A percentile compares a stretch with the other conserved stretches of the same genome.
These are phyloP conservation scores for Parasarocladium wereldwijsianum DNA, from an alignment of 2,329 filamentous ascomycete species.

Conservation along the genomic window DNA sequence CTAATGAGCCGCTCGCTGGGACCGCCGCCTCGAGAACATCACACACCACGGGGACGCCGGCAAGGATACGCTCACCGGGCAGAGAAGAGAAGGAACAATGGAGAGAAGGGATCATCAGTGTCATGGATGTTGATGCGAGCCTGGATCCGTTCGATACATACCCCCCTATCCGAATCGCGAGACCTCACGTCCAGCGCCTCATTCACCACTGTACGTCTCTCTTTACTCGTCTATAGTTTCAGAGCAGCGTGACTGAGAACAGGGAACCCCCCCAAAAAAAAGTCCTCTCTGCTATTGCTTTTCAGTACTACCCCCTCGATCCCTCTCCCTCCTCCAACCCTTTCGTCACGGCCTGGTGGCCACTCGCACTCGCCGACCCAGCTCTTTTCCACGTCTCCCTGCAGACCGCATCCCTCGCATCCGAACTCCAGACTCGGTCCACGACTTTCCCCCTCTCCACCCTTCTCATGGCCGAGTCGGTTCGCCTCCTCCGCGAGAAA, in stretches of 20 bases:
- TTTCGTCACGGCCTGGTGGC: slow-evolving; percentile 46
- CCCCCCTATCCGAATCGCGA: slow-evolving; percentile 34
- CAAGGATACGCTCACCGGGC: not conserved
- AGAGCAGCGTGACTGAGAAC: not conserved
- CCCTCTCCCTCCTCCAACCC: slow-evolving; percentile 36
- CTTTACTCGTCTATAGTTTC: not conserved
- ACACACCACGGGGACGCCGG: not conserved
- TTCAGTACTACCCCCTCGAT: slow-evolving; percentile 45
- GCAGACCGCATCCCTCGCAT: slow-evolving; percentile 41
- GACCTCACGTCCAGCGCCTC: slow-evolving; percentile 35
- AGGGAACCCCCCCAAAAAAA: slow-evolving; percentile 6
- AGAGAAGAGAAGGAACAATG: not conserved
- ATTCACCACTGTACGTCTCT: slow-evolving; percentile 35
- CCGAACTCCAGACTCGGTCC: slow-evolving; percentile 33
- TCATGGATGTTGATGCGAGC: slow-evolving; percentile 16
- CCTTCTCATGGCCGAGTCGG: slow-evolving; percentile 41
- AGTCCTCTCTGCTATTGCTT: slow-evolving; percentile 43
- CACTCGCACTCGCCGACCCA: slow-evolving; percentile 37
- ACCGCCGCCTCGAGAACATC: slow-evolving; percentile 1
- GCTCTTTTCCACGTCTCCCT: slow-evolving; percentile 44
- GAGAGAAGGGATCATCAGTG: slow-evolving; percentile 7
- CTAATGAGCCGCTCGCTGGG: slow-evolving; percentile 30
- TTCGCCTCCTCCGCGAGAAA: slow-evolving; percentile 34
- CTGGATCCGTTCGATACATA: slow-evolving; percentile 44
- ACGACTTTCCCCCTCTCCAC: slow-evolving; percentile 38